Conservation (phyloP, 164 flowering plant species). For the Chimonanthus praecox region DNA sequence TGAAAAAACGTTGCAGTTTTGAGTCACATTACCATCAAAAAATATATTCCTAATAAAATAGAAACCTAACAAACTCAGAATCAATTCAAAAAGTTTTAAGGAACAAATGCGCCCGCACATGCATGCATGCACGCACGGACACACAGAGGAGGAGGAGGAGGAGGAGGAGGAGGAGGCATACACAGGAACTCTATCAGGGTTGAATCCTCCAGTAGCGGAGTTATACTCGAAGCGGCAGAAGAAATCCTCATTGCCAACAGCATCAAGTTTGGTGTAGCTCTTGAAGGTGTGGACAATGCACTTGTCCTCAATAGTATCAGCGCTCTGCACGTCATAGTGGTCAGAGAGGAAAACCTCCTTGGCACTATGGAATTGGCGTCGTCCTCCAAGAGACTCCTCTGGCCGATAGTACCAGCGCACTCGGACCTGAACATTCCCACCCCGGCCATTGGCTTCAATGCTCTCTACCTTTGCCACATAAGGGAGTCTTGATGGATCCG, state of each 20-base stretch:
- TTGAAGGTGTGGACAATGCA: constrained; percentile 55
- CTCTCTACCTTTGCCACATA: constrained; percentile 58
- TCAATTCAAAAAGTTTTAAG: background rate
- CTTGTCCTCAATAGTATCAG: constrained; percentile 62
- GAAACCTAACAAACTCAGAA: background rate
- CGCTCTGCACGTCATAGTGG: constrained; percentile 56
- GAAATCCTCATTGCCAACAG: constrained; percentile 60
- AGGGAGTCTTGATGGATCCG: constrained; percentile 46
- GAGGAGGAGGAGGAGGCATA: constrained; percentile 10
- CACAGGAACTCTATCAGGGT: constrained; percentile 67
- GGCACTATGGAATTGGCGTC: constrained; percentile 62
- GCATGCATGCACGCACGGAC: background rate
- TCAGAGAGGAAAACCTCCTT: constrained; percentile 61
- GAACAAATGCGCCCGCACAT: background rate
- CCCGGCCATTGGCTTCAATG: constrained; percentile 40
- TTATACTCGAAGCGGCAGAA: constrained; percentile 62
- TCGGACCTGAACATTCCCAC: constrained; percentile 43
- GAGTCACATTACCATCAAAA: too few species aligned
- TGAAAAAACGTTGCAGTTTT: too few species aligned
- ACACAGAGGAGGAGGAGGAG: background rate
- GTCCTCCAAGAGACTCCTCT: constrained; percentile 59
- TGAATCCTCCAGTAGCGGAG: constrained; percentile 57
- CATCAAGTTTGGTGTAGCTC: constrained; percentile 57
- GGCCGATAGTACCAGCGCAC: constrained; percentile 65
- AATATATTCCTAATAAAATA: background rate